Evolutionary conservation across 2,329 filamentous ascomycete species (phyloP).

Genomic region (Thielaviopsis populi): DNA sequence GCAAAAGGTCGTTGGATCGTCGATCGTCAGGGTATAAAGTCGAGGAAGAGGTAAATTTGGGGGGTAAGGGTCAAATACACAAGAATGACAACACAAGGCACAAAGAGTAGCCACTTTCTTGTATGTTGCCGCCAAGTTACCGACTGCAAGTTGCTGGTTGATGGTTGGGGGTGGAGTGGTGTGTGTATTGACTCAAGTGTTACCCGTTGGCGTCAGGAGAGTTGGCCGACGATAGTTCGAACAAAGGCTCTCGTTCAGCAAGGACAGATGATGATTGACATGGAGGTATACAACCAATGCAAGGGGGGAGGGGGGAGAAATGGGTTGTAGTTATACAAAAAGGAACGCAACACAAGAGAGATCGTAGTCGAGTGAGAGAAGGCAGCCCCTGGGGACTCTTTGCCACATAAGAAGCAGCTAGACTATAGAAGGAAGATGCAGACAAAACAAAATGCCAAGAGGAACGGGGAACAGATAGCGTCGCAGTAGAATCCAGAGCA

Average conservation of each 20-base stretch:
- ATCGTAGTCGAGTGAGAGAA: not conserved
- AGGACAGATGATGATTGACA: conserved; percentile 1
- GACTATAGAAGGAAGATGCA: conserved; percentile 2
- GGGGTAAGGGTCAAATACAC: not conserved
- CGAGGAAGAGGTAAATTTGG: not conserved
- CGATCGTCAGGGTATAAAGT: conserved; percentile 1
- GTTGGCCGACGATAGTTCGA: no score
- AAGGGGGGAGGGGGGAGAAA: not conserved
- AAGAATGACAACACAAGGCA: not conserved
- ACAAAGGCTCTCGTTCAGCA: not conserved
- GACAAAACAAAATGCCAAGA: conserved; percentile 2
- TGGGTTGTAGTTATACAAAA: not conserved
- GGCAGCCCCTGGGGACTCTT: not conserved
- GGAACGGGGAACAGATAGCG: not conserved
- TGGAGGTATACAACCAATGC: not conserved
- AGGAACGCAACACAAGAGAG: not conserved
- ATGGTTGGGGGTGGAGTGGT: no score
- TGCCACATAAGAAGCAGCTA: not conserved
- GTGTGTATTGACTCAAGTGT: no score
- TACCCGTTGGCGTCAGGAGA: no score
- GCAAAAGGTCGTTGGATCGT: not conserved
- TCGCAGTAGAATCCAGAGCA: not conserved
- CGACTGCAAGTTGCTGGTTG: not conserved
- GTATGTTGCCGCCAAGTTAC: not conserved
- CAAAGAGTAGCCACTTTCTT: not conserved